These are phyloP conservation scores for Podaxis pistillaris DNA, from an alignment of 768 basidiomycete species.

Conservation along the genomic window DNA sequence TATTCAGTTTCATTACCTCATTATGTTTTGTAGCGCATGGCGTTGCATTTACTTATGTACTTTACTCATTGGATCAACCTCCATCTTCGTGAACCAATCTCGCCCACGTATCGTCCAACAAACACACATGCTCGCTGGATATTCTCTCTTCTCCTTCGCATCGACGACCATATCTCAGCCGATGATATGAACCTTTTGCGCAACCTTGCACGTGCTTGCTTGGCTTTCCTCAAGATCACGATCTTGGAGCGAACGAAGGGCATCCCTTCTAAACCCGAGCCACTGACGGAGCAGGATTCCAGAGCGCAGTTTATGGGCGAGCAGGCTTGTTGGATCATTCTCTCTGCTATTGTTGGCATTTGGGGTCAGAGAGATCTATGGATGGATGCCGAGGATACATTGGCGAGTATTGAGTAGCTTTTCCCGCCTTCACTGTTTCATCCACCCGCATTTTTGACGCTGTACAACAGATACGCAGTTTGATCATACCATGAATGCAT, in stretches of 20 bases:
- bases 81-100: slow-evolving; percentile 46
- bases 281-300: slow-evolving; percentile 3
- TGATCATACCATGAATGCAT: background rate
- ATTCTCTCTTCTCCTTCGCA: slow-evolving; percentile 65
- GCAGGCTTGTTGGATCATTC: slow-evolving; percentile 73
- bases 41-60: slow-evolving; percentile 79
- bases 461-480: background rate
- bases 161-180: slow-evolving; percentile 68
- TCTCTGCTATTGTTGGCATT: slow-evolving; percentile 58
- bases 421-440: background rate
- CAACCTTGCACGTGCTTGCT: slow-evolving; percentile 69
- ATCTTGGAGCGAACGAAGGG: slow-evolving; percentile 28
- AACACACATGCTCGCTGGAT: slow-evolving; percentile 75
- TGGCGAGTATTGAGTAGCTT: slow-evolving; percentile 22
- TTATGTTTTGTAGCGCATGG: slow-evolving; percentile 48
- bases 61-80: slow-evolving; percentile 79
- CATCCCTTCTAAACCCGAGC: slow-evolving; percentile 17
- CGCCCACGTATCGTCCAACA: slow-evolving; percentile 38
- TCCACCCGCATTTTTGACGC: background rate
- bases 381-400: slow-evolving; percentile 65
- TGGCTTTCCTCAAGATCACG: slow-evolving; percentile 39
- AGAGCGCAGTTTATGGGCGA: slow-evolving; percentile 25
- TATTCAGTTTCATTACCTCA: slow-evolving; percentile 16
- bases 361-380: slow-evolving; percentile 86
- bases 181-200: slow-evolving; percentile 80